Base-by-base conservation (phyloP, 768 basidiomycete species). In the Flagelloscypha sp. region DNA sequence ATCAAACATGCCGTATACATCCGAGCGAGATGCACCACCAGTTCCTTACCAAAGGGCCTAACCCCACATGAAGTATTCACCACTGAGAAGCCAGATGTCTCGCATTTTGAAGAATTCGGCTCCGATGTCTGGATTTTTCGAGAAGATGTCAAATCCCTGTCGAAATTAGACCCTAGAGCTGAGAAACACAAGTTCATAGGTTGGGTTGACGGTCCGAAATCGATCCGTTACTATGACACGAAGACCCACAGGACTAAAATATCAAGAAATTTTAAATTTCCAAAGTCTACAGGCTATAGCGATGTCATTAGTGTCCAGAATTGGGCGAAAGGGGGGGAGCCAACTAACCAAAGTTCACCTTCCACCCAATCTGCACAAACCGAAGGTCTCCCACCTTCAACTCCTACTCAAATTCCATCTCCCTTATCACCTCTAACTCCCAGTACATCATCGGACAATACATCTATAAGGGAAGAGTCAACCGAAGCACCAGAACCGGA, bases 261-360 rank as follows among this genome's bases (percentile, higher is more conserved):
- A 8, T 51, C 51, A 2, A 33, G 49, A n/a, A 55, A 60, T 35
- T 22, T 56, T 30, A 41, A 35, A 4, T 58, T 55, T 33, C 30
- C 18, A 15, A 36, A 5, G 9, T 13, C 8, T 25, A 21, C 13
- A n/a, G n/a, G n/a, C n/a, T n/a, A n/a, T n/a, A n/a, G n/a, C n/a
- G n/a, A n/a, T n/a, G n/a, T n/a, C n/a, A n/a, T n/a, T n/a, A n/a
- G n/a, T n/a, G n/a, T n/a, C n/a, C n/a, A n/a, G n/a, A n/a, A n/a
- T n/a, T n/a, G n/a, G n/a, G n/a, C n/a, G n/a, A n/a, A n/a, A n/a
- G n/a, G n/a, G n/a, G n/a, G n/a, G n/a, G n/a, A n/a, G n/a, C n/a
- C n/a, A n/a, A n/a, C n/a, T n/a, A n/a, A n/a, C n/a, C n/a, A n/a
- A n/a, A n/a, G n/a, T n/a, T n/a, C n/a, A n/a, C n/a, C n/a, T n/a